Conservation (phyloP, 768 basidiomycete species). For the Boletus rubroflammeus region DNA sequence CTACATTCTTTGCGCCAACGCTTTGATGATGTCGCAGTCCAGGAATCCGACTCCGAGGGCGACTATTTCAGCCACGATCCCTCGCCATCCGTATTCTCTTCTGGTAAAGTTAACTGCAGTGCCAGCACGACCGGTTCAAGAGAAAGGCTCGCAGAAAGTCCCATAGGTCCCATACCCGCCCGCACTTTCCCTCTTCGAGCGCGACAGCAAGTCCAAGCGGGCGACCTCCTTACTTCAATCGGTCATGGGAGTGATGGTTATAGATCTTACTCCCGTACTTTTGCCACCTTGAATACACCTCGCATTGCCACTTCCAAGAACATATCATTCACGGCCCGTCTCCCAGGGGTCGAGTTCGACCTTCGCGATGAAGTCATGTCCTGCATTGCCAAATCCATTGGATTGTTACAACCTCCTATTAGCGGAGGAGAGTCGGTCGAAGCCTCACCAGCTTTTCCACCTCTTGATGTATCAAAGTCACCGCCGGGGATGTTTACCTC, state of each 20-base stretch:
- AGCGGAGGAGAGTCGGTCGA: conserved; percentile 65
- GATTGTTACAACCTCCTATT: conserved; percentile 81
- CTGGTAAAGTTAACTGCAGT: conserved; percentile 18
- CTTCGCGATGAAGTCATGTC: conserved; percentile 97
- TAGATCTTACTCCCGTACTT: conserved; percentile 44
- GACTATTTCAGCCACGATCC: conserved; percentile 50
- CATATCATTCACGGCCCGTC: conserved; percentile 19
- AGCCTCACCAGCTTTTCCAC: conserved; percentile 59
- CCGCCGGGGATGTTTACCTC: conserved; percentile 46
- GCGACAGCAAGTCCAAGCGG: conserved; percentile 66
- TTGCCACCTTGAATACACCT: conserved; percentile 51
- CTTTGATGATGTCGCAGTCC: conserved; percentile 61
- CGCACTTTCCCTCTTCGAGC: conserved; percentile 26
- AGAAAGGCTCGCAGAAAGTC: conserved; percentile 26
- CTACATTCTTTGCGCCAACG: conserved; percentile 85
- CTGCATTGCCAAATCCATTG: conserved; percentile 96
- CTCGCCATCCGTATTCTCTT: conserved; percentile 17
- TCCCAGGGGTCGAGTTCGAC: conserved; percentile 74
- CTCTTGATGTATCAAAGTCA: conserved; percentile 40
- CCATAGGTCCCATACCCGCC: conserved; percentile 8
- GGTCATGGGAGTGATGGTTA: conserved; percentile 45
- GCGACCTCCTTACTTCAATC: conserved; percentile 66
- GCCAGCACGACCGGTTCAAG: conserved; percentile 17
- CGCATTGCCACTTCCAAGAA: conserved; percentile 33
- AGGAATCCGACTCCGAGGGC: conserved; percentile 45